Percentiles rank a stretch among this genome's conserved stretches.
phyloP scores from a whole-genome alignment of 2,329 filamentous ascomycete species.

The Verticillium dahliae region DNA sequence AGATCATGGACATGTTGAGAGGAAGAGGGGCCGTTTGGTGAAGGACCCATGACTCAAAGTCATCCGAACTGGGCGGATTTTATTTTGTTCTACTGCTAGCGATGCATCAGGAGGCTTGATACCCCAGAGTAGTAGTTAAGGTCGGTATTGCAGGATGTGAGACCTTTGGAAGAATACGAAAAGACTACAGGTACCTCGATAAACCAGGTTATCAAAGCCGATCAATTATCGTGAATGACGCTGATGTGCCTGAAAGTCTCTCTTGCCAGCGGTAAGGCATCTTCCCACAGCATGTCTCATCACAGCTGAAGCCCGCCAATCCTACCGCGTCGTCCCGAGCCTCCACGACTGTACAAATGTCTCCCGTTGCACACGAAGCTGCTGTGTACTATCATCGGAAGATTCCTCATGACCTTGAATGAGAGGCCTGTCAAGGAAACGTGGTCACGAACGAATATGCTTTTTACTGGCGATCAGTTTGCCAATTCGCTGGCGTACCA shows the following conservation, averaged over 20 bases:
- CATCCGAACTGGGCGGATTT: background rate
- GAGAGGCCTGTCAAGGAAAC: background rate
- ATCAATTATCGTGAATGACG: background rate
- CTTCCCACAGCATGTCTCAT: background rate
- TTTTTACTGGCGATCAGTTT: background rate
- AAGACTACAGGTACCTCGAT: background rate
- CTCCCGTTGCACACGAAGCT: background rate
- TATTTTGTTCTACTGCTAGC: background rate
- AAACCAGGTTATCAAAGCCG: no score
- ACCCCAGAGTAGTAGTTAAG: background rate
- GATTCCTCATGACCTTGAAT: background rate
- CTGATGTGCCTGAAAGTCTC: background rate
- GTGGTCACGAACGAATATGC: background rate
- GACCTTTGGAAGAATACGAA: background rate
- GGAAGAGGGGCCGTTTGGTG: background rate
- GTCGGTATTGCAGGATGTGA: background rate
- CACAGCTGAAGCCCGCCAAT: background rate
- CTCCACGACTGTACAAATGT: background rate
- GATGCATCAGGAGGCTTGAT: background rate
- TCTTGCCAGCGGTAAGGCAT: background rate
- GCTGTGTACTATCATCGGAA: background rate
- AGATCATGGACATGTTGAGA: background rate
- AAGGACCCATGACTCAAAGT: background rate
- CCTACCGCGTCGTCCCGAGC: background rate
- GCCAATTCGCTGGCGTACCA: background rate